Base-by-base conservation (phyloP, 2,329 filamentous ascomycete species). In the Coniosporium tulheliwenetii region DNA sequence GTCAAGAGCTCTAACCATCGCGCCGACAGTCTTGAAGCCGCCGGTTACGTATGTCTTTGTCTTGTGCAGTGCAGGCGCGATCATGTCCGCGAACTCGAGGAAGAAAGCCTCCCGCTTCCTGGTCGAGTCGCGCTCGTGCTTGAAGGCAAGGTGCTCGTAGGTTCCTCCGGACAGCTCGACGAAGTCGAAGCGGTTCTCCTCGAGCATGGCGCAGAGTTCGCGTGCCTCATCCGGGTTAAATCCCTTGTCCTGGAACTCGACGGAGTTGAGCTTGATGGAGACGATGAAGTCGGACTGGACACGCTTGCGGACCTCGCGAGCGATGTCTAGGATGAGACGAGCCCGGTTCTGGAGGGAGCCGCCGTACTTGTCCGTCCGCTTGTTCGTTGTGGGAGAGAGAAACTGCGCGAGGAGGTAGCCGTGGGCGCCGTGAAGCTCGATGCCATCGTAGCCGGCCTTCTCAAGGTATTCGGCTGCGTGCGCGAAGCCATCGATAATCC, bases 101-200 rank as follows among this genome's bases (percentile, higher is more conserved):
- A 77, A 78, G 62, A 75, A 77, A 1, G 70, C 65, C 49, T 76
- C 73, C 4, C 71, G 60, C 56, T 69, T 67, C 54, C 64, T 64
- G 10, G 71, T 75, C 12, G 62, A 68, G 36, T 77, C 73, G 38
- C 65, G 60, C 55, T 66, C 62, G 50, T 74, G 69, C 2, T 47
- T 48, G 45, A 75, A 73, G 0, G 64, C 70, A 0, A 71, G 50
- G 13, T 60, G 54, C 54, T 79, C 67, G 48, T 76, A 77, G 0
- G 73, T 79, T 7, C 75, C 75, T 10, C 75, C 75, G 0, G 63
- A 69, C 0, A 79, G 61, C 56, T 78, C 74, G 10, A 77, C 71
- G 47, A 74, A 71, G 52, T 74, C 65, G 39, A 75, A 72, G 7
- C 53, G 55, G 43, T 67, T 64, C 38, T 60, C 51, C 50, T 75